Conservation (phyloP, 129 eudicot species). For the Glebionis coronaria region DNA sequence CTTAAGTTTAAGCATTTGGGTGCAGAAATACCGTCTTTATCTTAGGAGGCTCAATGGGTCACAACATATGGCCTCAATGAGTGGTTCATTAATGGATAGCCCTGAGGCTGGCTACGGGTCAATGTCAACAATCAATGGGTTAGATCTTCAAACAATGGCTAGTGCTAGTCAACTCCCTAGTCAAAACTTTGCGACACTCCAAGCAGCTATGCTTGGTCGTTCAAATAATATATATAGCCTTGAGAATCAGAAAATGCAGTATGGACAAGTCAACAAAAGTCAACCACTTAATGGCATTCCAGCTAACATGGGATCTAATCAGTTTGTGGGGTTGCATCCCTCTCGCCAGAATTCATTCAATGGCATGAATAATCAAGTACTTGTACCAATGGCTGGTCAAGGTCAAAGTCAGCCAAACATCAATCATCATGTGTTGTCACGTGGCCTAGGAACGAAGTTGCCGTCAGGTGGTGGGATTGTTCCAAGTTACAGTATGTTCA, state of each 20-base stretch:
- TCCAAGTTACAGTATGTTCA: slow-evolving; percentile 44
- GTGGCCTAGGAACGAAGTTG: slow-evolving; percentile 4
- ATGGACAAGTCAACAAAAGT: slow-evolving; percentile 35
- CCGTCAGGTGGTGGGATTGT: slow-evolving; percentile 21
- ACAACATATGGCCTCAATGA: slow-evolving; percentile 60
- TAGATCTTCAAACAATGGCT: slow-evolving; percentile 70
- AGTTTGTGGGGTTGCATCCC: slow-evolving; percentile 66
- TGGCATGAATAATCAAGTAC: slow-evolving; percentile 18
- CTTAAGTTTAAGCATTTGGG: slow-evolving; percentile 21
- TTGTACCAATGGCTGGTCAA: slow-evolving; percentile 44
- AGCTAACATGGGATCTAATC: slow-evolving; percentile 78
- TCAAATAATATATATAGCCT: slow-evolving; percentile 50
- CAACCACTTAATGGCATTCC: slow-evolving; percentile 85
- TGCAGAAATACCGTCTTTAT: slow-evolving; percentile 95
- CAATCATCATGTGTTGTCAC: background rate
- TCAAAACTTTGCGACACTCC: slow-evolving; percentile 75
- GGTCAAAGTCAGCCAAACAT: slow-evolving; percentile 25
- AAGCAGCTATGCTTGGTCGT: slow-evolving; percentile 47
- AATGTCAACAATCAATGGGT: slow-evolving; percentile 50
- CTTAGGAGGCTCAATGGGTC: slow-evolving; percentile 80
- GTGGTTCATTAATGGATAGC: slow-evolving; percentile 58
- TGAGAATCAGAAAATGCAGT: slow-evolving; percentile 47
- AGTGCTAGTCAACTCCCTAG: slow-evolving; percentile 59
- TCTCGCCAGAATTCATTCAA: slow-evolving; percentile 29
- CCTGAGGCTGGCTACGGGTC: slow-evolving; percentile 49